These are phyloP conservation scores for Ophiorrhiza pumila DNA, from an alignment of 257 asterid species.

Conservation along the genomic window DNA sequence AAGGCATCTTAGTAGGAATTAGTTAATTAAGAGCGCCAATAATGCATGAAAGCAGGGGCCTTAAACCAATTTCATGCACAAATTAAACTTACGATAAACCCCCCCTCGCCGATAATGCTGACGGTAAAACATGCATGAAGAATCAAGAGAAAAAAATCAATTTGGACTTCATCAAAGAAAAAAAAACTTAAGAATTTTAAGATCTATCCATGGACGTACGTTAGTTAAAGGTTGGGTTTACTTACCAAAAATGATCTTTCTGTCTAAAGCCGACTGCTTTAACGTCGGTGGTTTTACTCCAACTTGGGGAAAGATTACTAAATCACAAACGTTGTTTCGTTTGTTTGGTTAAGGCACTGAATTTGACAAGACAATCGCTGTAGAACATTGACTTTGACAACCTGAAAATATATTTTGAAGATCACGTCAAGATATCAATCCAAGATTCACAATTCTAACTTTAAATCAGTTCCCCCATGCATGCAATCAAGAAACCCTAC, in stretches of 20 bases:
- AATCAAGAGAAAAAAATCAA: no score
- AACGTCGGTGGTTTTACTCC: no score
- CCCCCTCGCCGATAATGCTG: not conserved
- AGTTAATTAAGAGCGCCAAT: no score
- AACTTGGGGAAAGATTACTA: not conserved
- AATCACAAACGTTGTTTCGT: not conserved
- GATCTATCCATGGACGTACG: no score
- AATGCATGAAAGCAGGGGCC: no score
- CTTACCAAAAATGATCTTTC: conserved; percentile 1
- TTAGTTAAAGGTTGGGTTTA: not conserved
- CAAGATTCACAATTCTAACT: not conserved
- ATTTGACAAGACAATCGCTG: not conserved
- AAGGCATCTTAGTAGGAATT: no score
- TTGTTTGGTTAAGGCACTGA: not conserved
- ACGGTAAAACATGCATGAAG: no score
- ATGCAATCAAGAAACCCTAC: not conserved
- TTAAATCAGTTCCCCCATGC: no score
- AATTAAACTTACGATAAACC: not conserved
- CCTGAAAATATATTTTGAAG: not conserved
- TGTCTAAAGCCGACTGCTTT: not conserved
- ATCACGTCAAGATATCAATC: not conserved
- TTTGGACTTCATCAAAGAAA: no score
- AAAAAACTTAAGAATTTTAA: no score
- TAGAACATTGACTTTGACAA: not conserved
- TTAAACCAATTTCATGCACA: not conserved